Percentiles rank a stretch among this genome's conserved stretches.
These are phyloP conservation scores for Raphanus sativus DNA, from an alignment of 345 rosid genomes.

Conservation along the genomic window DNA sequence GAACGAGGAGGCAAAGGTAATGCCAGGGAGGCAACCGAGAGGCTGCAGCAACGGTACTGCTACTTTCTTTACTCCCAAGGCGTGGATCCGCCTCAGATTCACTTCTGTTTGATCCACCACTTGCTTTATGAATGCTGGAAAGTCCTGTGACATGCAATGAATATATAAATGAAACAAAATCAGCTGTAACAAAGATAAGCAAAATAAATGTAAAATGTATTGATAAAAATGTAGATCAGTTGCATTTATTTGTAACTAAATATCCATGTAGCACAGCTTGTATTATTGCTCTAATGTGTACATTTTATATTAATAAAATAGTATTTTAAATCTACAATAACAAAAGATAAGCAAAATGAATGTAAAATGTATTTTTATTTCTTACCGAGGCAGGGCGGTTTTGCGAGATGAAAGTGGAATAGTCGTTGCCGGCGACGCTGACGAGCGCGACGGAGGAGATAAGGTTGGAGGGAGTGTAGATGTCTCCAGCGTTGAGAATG, in stretches of 20 bases:
- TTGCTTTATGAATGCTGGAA: constrained; percentile 41
- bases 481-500: constrained; percentile 36
- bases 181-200: background rate
- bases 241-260: background rate
- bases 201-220: background rate
- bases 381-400: constrained; percentile 51
- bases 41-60: constrained; percentile 54
- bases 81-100: constrained; percentile 48
- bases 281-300: background rate
- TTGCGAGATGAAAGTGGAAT: constrained; percentile 40
- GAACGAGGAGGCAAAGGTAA: constrained; percentile 42
- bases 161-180: background rate
- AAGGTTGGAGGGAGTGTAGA: constrained; percentile 41
- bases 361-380: background rate
- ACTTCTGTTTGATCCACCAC: constrained; percentile 58
- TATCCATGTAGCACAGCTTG: background rate
- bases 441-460: constrained; percentile 55
- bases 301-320: background rate
- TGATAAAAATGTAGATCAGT: background rate
- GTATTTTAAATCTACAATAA: background rate
- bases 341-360: background rate
- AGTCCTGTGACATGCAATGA: constrained; percentile 44
- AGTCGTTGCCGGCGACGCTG: constrained; percentile 76
- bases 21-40: constrained; percentile 67
- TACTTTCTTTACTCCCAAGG: constrained; percentile 58